Evolutionary conservation across 2,329 filamentous ascomycete species (phyloP).

Genomic region (Neonectria sp.): DNA sequence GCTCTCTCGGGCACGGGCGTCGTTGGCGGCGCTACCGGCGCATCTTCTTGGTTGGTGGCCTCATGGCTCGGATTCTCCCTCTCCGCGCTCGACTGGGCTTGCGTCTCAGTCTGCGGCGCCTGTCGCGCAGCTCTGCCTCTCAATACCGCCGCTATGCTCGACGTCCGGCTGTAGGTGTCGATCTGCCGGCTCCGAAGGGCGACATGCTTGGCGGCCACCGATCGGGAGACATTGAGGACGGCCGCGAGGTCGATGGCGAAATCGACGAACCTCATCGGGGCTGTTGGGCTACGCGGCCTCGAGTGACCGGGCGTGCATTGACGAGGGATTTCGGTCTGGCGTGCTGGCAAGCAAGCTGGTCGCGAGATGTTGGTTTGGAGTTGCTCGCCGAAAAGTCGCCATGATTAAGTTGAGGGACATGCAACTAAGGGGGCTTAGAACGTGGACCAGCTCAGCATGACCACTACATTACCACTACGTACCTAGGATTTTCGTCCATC

Average conservation of each 20-base stretch:
- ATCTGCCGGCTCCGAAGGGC: conserved; percentile 70
- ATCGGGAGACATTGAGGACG: conserved; percentile 78
- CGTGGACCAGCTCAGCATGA: background rate
- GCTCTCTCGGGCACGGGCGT: conserved; percentile 27
- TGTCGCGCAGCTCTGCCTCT: conserved; percentile 44
- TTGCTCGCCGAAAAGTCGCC: conserved; percentile 35
- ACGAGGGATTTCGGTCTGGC: conserved; percentile 25
- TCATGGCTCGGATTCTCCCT: conserved; percentile 19
- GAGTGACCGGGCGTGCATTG: conserved; percentile 44
- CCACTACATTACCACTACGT: background rate
- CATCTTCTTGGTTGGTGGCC: conserved; percentile 31
- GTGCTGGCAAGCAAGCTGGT: conserved; percentile 39
- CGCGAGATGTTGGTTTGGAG: conserved; percentile 24
- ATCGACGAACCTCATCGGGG: conserved; percentile 73
- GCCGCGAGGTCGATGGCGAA: conserved; percentile 78
- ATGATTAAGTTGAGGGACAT: conserved; percentile 48
- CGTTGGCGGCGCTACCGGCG: conserved; percentile 19
- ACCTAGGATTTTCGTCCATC: background rate
- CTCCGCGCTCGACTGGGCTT: conserved; percentile 4
- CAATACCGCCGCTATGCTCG: conserved; percentile 58
- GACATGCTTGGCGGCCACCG: conserved; percentile 75
- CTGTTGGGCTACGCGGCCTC: conserved; percentile 41
- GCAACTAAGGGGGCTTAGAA: conserved; percentile 50
- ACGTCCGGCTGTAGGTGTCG: conserved; percentile 64
- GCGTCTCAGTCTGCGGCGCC: background rate